These are phyloP conservation scores for Zymoseptoria brevis DNA, from an alignment of 2,329 filamentous ascomycete genomes.

Conservation along the genomic window DNA sequence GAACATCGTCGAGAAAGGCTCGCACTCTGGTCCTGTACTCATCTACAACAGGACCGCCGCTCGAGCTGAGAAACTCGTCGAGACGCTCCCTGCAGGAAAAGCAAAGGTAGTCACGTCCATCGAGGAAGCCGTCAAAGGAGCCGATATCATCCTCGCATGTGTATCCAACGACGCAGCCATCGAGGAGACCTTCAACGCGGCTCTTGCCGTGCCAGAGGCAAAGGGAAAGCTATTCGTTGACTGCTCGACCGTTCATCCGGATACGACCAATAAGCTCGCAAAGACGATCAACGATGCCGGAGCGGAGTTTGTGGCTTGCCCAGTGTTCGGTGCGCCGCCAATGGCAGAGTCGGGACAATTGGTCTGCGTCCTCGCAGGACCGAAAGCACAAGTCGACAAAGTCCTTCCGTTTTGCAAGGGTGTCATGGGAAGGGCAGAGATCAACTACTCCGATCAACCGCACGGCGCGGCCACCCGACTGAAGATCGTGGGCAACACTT, in stretches of 20 bases:
- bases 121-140: conserved; percentile 55
- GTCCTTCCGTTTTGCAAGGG: conserved; percentile 64
- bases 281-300: conserved; percentile 51
- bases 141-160: conserved; percentile 77
- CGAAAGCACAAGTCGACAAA: conserved; percentile 50
- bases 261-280: conserved; percentile 62
- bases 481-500: conserved; percentile 81
- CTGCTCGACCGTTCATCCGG: conserved; percentile 80
- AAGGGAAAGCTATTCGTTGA: conserved; percentile 82
- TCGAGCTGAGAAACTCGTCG: conserved; percentile 56
- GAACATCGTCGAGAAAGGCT: conserved; percentile 72
- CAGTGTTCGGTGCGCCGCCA: conserved; percentile 64
- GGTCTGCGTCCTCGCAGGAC: conserved; percentile 65
- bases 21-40: conserved; percentile 62
- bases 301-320: conserved; percentile 66
- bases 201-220: conserved; percentile 47
- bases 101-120: conserved; percentile 57
- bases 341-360: conserved; percentile 64
- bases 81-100: conserved; percentile 53
- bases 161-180: conserved; percentile 72
- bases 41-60: conserved; percentile 71
- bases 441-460: conserved; percentile 63
- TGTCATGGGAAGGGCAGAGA: conserved; percentile 60
- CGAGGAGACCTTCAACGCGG: conserved; percentile 50
- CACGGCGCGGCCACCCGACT: conserved; percentile 62